phyloP scores from a whole-genome alignment of 192 early-diverging fungal genomes.

The Spinellus fusiger region DNA sequence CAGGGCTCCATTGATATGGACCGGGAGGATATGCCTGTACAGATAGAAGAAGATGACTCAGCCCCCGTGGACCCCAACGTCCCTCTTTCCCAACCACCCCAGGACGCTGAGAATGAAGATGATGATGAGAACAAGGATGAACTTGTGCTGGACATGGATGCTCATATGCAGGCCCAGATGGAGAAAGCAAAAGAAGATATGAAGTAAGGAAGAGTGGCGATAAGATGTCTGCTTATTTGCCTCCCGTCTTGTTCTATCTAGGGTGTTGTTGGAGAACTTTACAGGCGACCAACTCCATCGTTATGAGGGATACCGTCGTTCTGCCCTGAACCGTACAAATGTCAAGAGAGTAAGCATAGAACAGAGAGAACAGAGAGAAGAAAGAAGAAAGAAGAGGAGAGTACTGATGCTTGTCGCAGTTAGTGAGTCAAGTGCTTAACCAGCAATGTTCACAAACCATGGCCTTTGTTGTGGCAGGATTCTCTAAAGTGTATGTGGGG shows the following conservation, averaged over 20 bases:
- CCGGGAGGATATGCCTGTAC: slow-evolving; percentile 1
- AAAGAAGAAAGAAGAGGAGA: too few relatives aligned
- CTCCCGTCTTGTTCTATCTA: background rate
- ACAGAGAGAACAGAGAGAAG: background rate
- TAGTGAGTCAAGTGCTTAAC: slow-evolving; percentile 62
- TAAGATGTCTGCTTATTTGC: too few relatives aligned
- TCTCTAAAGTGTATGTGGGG: slow-evolving; percentile 86
- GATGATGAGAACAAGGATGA: slow-evolving; percentile 50
- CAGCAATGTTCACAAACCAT: slow-evolving; percentile 65
- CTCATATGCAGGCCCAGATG: slow-evolving; percentile 37
- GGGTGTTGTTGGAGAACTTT: slow-evolving; percentile 59
- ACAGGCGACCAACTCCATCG: slow-evolving; percentile 67
- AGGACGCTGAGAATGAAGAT: slow-evolving; percentile 39
- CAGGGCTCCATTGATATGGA: slow-evolving; percentile 19
- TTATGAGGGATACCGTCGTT: slow-evolving; percentile 77
- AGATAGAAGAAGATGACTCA: slow-evolving; percentile 4
- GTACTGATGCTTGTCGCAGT: slow-evolving; percentile 32
- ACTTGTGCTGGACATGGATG: slow-evolving; percentile 43
- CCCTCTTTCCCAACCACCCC: background rate
- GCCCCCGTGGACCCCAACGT: background rate
- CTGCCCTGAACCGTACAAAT: slow-evolving; percentile 68
- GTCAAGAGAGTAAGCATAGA: slow-evolving; percentile 60
- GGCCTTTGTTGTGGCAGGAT: slow-evolving; percentile 83
- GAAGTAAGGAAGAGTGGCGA: slow-evolving; percentile 38
- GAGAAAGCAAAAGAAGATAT: slow-evolving; percentile 51